Base-by-base conservation (phyloP, 164 flowering plant species). In the Chimonanthus praecox region DNA sequence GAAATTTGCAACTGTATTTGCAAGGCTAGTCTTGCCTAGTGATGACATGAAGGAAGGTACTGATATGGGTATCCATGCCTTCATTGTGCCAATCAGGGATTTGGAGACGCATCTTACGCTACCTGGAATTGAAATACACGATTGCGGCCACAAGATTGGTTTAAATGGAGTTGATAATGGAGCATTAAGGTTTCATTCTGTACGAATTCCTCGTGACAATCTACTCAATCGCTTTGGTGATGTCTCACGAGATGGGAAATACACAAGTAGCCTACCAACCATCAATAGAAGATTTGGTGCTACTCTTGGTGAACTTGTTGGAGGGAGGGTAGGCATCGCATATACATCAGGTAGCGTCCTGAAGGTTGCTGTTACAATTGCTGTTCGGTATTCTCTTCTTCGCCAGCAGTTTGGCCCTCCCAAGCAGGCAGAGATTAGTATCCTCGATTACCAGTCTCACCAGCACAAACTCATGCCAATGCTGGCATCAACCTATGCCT, bases 391-490 rank as follows among this genome's bases (percentile, higher is more conserved):
- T 82, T 89, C 98, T 68, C 76, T 95, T 33, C 86, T 92, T 64
- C 89, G 99, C 48, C 97, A 92, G 73, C 98, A 92, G 71, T 95
- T 95, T 81, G 98, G 98, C 60, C 98, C 99, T 70, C 90, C 98
- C 46, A 91, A 87, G 84, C 83, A 90, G 78, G 90, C 95, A 18
- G 98, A 94, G 77, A 80, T 94, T 64, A 85, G 89, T 75, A 92
- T 95, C 66, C 89, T 95, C 60, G 99, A 95, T 78, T 95, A 95
- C 80, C 99, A 92, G 71, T 92, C 98, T 75, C 98, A 95, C 60
- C 99, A 95, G 78, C 99, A 92, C 85, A 92, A 89, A 82, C 97
- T 94, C 49, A 92, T 95, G 99, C 98, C 99, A 13, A 91, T 95
- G 99, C 83, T 95, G 69, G 98, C 98, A 70, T 89, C 96, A 54